phyloP scores from a whole-genome alignment of 306 rosid genomes.

The cucumber (Cucumis sativus) region Cucumber_9930_V3 NC_026655.2:6766501-6767000 shows the following conservation, averaged over 20 bases:
- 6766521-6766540: too few relatives aligned
- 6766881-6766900: background rate
- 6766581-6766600: background rate
- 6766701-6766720: background rate
- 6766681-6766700: background rate
- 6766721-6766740: background rate
- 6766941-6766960: background rate
- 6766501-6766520: too few relatives aligned
- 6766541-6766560: too few relatives aligned
- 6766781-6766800: background rate
- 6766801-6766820: background rate
- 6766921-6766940: background rate
- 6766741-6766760: background rate
- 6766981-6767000: background rate
- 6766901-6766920: background rate
- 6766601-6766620: too few relatives aligned
- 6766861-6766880: background rate
- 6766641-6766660: background rate
- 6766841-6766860: background rate
- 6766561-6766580: background rate
- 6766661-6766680: too few relatives aligned
- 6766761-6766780: background rate
- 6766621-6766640: too few relatives aligned
- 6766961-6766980: background rate
- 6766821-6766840: background rate